Percentiles rank a stretch among this genome's conserved stretches.
phyloP scores from a whole-genome alignment of 2,329 filamentous ascomycete genomes.

The Ascosphaera aggregata region DNA sequence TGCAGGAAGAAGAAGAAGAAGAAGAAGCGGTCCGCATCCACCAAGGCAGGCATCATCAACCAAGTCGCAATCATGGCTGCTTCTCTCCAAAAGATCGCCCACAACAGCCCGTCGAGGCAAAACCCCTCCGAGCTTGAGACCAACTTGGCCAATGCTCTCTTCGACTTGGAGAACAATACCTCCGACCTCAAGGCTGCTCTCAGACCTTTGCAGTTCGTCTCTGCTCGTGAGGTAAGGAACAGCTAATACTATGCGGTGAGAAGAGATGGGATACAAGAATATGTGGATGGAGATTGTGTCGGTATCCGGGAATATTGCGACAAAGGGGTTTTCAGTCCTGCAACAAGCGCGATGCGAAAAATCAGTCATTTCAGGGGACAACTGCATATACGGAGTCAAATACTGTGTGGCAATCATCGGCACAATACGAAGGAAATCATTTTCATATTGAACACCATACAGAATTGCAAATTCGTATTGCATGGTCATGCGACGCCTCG shows the following conservation, averaged over 20 bases:
- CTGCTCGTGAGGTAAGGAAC: slow-evolving; percentile 85
- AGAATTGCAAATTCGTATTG: no score
- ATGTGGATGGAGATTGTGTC: not conserved
- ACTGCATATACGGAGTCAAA: no score
- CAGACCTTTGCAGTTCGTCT: slow-evolving; percentile 95
- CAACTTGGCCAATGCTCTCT: slow-evolving; percentile 89
- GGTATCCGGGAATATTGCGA: not conserved
- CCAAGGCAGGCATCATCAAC: slow-evolving; percentile 1
- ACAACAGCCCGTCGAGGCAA: slow-evolving; percentile 88
- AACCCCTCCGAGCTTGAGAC: slow-evolving; percentile 95
- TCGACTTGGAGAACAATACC: slow-evolving; percentile 98
- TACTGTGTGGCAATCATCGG: no score
- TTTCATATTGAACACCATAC: no score
- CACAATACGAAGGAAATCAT: no score
- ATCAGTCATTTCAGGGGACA: not conserved
- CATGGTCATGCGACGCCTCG: no score
- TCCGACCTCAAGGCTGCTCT: slow-evolving; percentile 91
- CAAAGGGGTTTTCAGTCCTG: no score
- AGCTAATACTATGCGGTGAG: slow-evolving; percentile 2
- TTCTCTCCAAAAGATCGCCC: slow-evolving; percentile 83
- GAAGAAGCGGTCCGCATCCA: slow-evolving; percentile 1
- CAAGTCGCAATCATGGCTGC: slow-evolving; percentile 38
- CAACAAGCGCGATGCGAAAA: not conserved
- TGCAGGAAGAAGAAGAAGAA: not conserved
- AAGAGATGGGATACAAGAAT: not conserved